phyloP scores from a whole-genome alignment of 2,329 filamentous ascomycete species.

The Harringtonia aguacate region DNA sequence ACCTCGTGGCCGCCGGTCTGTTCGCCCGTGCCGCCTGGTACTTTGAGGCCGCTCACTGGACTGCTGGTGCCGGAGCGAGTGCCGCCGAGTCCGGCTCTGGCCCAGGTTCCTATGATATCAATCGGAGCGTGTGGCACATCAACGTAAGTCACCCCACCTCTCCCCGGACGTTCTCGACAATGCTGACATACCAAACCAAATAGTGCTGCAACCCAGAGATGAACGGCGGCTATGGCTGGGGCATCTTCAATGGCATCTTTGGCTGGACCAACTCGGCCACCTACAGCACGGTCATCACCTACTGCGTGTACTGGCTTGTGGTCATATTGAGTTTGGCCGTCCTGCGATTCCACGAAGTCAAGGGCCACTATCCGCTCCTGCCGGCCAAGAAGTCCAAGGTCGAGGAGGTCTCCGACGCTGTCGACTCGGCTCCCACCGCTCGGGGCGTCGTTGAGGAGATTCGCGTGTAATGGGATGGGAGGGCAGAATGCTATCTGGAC shows the following conservation, averaged over 20 bases:
- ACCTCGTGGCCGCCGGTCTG: conserved; percentile 70
- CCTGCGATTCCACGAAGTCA: conserved; percentile 57
- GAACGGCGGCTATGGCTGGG: conserved; percentile 60
- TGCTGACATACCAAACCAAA: too few species aligned
- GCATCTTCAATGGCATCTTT: conserved; percentile 75
- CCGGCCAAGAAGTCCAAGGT: too few species aligned
- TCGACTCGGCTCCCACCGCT: too few species aligned
- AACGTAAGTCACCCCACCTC: conserved; percentile 28
- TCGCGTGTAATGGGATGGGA: too few species aligned
- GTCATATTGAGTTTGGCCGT: conserved; percentile 34
- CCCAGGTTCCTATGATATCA: conserved; percentile 68
- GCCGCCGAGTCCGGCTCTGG: conserved; percentile 40
- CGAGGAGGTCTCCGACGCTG: too few species aligned
- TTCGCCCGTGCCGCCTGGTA: conserved; percentile 67
- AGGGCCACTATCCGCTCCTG: conserved; percentile 31
- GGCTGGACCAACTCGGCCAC: conserved; percentile 87
- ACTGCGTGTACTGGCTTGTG: conserved; percentile 78
- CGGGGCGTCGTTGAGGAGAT: too few species aligned
- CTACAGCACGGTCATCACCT: conserved; percentile 75
- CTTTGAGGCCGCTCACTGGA: conserved; percentile 48
- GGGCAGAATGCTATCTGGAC: too few species aligned
- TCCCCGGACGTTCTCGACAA: too few species aligned
- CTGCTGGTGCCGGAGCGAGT: conserved; percentile 48
- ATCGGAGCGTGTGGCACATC: conserved; percentile 68
- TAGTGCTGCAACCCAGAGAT: conserved; percentile 62